Conservation (phyloP, 257 asterid genomes). For the Fraxinus pennsylvanica region DNA sequence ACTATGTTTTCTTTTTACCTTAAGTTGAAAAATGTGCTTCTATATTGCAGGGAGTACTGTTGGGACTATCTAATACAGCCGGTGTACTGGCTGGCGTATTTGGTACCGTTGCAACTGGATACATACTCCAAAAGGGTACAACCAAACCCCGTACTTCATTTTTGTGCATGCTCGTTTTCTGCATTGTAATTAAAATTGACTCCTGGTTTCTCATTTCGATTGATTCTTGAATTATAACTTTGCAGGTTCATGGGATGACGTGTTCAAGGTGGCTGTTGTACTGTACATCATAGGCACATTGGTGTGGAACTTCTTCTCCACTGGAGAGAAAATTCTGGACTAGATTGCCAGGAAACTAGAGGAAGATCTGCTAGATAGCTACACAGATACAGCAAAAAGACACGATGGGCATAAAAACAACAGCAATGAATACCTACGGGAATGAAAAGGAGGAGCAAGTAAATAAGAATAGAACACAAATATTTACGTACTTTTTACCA, state of each 20-base stretch:
- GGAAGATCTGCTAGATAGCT: background rate
- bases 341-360: conserved; percentile 23
- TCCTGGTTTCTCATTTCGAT: too few species aligned
- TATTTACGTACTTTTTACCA: background rate
- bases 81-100: conserved; percentile 97
- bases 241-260: conserved; percentile 96
- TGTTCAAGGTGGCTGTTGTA: conserved; percentile 75
- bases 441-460: background rate
- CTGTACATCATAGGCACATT: conserved; percentile 81
- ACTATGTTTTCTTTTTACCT: background rate
- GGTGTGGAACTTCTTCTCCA: conserved; percentile 81
- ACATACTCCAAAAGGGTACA: conserved; percentile 88
- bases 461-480: background rate
- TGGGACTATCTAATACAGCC: conserved; percentile 89
- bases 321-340: conserved; percentile 82
- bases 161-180: too few species aligned
- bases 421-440: background rate
- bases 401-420: background rate
- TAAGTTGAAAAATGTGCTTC: conserved; percentile 1
- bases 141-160: conserved; percentile 4
- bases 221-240: background rate
- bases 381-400: background rate
- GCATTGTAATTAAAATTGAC: too few species aligned
- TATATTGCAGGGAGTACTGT: conserved; percentile 69
- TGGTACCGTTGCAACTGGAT: conserved; percentile 97